Evolutionary conservation across 345 rosid species (phyloP), one percentile per base, ranked within the genome.

Genomic region (Tarenaya hassleriana): DNA sequence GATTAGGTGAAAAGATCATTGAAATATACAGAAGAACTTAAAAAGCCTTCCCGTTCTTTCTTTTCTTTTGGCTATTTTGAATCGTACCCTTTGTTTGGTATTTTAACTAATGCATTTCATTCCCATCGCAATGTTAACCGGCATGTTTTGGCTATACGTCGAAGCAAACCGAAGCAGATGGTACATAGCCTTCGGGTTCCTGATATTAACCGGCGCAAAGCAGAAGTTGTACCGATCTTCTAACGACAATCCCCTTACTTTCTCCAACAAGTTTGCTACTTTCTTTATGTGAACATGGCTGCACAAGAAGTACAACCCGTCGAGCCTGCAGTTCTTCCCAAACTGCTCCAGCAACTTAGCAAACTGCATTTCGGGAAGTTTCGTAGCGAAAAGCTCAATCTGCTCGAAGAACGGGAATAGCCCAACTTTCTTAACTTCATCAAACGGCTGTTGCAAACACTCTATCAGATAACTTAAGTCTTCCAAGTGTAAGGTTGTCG

Each of bases 361-460:
- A 47, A 87, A 91, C 16, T 77, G 64, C 61, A 75, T 44, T 46
- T 65, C 55, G 5, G 95, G 46, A 50, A 87, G 68, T 54, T 87
- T 76, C 13, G 84, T 84, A 13, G 95, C 89, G 64, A 84, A 87
- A 32, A 86, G 69, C 75, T 90, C 97, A 56, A 90, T 79, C 73
- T 90, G 97, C 79, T 90, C 96, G 54, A 78, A 90, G 77, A 80
- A 84, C 15, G 97, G 97, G 68, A 90, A 86, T 41, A 86, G 79
- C 4, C 97, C 96, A 4, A 77, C 85, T 80, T 75, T 90, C 64
- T 62, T 74, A 58, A 86, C 92, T 45, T 73, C 83, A 10, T 80
- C 83, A 51, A 91, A 86, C n/a, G 95, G 92, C 54, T 80, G 78
- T 66, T 91, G 84, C 64, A 91, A 72, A 63, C 96, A 86, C 54